Base-by-base conservation (phyloP, 345 rosid genomes). In the Euphorbia lathyris region DNA sequence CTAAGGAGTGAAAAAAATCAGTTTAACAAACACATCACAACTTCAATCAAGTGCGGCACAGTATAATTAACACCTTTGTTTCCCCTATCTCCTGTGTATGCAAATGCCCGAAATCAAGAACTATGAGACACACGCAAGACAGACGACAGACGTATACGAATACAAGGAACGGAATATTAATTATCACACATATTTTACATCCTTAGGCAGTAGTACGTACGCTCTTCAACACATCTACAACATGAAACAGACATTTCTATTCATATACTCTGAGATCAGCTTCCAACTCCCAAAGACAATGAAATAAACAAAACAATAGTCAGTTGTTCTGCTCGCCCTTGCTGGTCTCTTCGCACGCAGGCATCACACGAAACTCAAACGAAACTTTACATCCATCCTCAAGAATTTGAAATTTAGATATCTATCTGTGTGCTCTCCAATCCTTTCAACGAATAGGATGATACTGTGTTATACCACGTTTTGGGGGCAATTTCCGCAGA, bases 401-500 rank as follows among this genome's bases (percentile, higher is more conserved):
- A 27, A 55, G 20, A n/a, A 42, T 53, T 26, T 59, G 43, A 30
- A 5, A 56, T 4, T 25, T 16, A 63, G 32, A 10, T 25, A 17
- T n/a, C n/a, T n/a, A n/a, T n/a, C n/a, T 25, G 66, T 19, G n/a
- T 4, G 16, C 9, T 27, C 9, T 45, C 50, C 60, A 2, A 26
- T 26, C 12, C 38, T 19, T 61, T 91, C 84, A 88, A 67, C 91
- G 88, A 36, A 93, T 86, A 51, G 86, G 91, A 81, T 88, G 88
- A 75, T 93, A 91, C 53, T 91, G 96, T 22, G 98, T 86, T 66
- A 84, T 82, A 19, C 90, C 87, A 25, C 98, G 89, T 78, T 84
- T 93, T 14, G 98, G 96, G 47, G 98, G 98, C 78, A 93, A 74
- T 85, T 93, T 93, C 84, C 98, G 85, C 83, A 93, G 77, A 69